Percentiles rank a stretch among this genome's conserved stretches.
These are phyloP conservation scores for Hyaloscypha bicolor DNA, from an alignment of 495 filamentous ascomycete species.

Conservation along the genomic window DNA sequence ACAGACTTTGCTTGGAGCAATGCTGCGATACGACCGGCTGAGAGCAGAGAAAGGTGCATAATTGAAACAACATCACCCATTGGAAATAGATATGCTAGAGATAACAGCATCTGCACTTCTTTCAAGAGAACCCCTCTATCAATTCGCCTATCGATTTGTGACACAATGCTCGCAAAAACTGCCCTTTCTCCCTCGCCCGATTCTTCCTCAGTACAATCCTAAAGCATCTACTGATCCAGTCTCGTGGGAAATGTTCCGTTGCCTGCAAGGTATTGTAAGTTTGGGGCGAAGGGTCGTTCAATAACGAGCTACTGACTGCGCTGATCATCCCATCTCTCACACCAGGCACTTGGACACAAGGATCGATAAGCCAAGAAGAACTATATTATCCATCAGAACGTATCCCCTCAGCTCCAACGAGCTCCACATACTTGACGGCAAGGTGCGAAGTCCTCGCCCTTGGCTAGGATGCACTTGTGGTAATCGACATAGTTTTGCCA, in stretches of 20 bases:
- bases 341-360: constrained; percentile 95
- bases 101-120: not conserved
- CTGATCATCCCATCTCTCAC: constrained; percentile 95
- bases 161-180: constrained; percentile 24
- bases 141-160: constrained; percentile 30
- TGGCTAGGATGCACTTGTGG: constrained; percentile 97
- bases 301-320: constrained; percentile 66
- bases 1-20: constrained; percentile 30
- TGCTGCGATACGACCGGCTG: constrained; percentile 32
- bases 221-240: constrained; percentile 55
- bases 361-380: constrained; percentile 96
- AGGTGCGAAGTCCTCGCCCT: constrained; percentile 98
- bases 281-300: not conserved
- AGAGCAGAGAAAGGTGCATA: constrained; percentile 28
- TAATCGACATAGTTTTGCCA: constrained; percentile 99
- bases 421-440: constrained; percentile 80
- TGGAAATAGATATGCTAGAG: not conserved
- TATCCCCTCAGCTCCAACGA: constrained; percentile 24
- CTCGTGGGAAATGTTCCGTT: constrained; percentile 86
- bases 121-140: constrained; percentile 20
- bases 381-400: constrained; percentile 46
- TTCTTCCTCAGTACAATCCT: not conserved
- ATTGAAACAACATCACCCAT: constrained; percentile 1
- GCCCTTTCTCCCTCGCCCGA: constrained; percentile 22
- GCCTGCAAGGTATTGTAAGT: constrained; percentile 53